phyloP scores from a whole-genome alignment of 2,329 filamentous ascomycete genomes.

The Scedosporium boydii region DNA sequence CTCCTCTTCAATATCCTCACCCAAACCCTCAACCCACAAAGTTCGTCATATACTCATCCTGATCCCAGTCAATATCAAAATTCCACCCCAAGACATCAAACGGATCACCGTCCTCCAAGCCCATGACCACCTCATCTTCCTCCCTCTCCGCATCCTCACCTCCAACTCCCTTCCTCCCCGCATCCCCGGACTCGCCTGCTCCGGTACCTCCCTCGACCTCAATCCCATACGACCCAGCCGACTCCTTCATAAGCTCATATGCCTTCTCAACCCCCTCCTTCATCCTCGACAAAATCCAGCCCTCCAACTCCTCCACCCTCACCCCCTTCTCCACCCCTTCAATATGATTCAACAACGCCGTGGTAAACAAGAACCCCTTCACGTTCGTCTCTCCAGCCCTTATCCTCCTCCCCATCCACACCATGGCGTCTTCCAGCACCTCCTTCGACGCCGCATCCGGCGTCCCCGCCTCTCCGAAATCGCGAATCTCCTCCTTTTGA shows the following conservation, averaged over 20 bases:
- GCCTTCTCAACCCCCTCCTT: not conserved
- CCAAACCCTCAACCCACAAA: not conserved
- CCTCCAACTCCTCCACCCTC: not conserved
- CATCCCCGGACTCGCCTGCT: not conserved
- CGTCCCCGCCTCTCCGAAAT: conserved; percentile 24
- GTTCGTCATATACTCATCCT: not conserved
- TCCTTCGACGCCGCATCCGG: conserved; percentile 18
- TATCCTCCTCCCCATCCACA: conserved; percentile 30
- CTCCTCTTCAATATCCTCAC: not conserved
- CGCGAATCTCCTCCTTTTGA: conserved; percentile 30
- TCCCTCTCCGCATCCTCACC: not conserved
- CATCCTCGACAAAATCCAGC: not conserved
- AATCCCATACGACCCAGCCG: not conserved
- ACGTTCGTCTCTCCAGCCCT: conserved; percentile 43
- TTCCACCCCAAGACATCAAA: not conserved
- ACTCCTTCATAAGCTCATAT: not conserved
- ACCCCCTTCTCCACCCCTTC: not conserved
- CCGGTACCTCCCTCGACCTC: not conserved
- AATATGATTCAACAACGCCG: not conserved
- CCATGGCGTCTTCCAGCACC: conserved; percentile 29
- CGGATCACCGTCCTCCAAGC: not conserved
- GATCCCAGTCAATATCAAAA: conserved; percentile 3
- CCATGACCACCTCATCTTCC: not conserved
- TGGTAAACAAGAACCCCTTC: conserved; percentile 34
- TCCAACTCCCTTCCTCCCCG: not conserved